Percentiles rank a stretch among this genome's conserved stretches.
These are phyloP conservation scores for Volvox carteri DNA, from an alignment of 163 green algal species.

Conservation along the genomic window DNA sequence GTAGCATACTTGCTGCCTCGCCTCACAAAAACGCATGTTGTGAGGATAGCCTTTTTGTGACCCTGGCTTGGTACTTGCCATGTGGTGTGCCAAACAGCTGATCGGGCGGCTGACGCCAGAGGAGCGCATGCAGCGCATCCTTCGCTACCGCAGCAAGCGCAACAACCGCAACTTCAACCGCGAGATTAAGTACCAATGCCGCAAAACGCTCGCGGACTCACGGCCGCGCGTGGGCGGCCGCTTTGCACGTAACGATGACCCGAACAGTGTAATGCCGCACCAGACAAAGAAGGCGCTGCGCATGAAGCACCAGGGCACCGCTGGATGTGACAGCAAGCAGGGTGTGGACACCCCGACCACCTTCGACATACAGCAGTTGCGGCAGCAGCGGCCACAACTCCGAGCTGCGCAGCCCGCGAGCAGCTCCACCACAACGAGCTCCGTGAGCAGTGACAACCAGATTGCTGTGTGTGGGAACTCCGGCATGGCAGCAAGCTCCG, in stretches of 20 bases:
- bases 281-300: slow-evolving; percentile 52
- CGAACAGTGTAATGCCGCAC: slow-evolving; percentile 51
- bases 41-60: not conserved
- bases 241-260: slow-evolving; percentile 82
- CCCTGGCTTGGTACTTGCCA: not conserved
- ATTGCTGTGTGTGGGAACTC: not conserved
- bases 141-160: slow-evolving; percentile 67
- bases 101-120: slow-evolving; percentile 57
- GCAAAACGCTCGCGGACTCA: slow-evolving; percentile 85
- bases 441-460: not conserved
- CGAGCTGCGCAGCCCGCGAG: not conserved
- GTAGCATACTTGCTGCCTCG: no score
- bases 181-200: slow-evolving; percentile 85
- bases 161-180: slow-evolving; percentile 73
- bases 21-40: no score
- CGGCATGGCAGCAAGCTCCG: not conserved
- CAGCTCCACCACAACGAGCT: not conserved
- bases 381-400: not conserved
- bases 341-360: no score
- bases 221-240: slow-evolving; percentile 81
- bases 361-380: no score
- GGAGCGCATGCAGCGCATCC: slow-evolving; percentile 68
- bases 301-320: not conserved
- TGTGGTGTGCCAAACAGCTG: slow-evolving; percentile 1
- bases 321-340: not conserved